A percentile compares a stretch with the other conserved stretches of the same genome.
Conservation (phyloP, 495 filamentous ascomycete genomes). For the Hypoxylon rickii region DNA sequence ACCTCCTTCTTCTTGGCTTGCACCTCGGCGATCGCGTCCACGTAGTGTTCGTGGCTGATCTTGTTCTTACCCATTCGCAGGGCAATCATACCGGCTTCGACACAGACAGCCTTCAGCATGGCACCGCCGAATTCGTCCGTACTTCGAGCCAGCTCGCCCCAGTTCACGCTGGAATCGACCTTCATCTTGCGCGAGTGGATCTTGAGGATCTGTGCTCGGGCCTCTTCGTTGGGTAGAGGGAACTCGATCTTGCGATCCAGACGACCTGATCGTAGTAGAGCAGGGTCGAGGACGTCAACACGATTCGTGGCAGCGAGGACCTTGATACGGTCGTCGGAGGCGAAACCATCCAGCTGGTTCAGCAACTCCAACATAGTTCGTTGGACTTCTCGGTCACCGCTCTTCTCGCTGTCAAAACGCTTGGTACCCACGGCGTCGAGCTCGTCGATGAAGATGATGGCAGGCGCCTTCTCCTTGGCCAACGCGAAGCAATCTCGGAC, state of each 20-base stretch:
- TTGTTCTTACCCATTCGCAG: slow-evolving; percentile 88
- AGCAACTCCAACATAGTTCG: slow-evolving; percentile 98
- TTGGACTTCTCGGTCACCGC: slow-evolving; percentile 96
- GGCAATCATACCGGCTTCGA: slow-evolving; percentile 99
- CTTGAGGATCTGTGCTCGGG: slow-evolving; percentile 92
- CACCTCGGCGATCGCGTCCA: slow-evolving; percentile 97
- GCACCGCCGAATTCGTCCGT: slow-evolving; percentile 99
- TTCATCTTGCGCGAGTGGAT: slow-evolving; percentile 99
- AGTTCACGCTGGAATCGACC: slow-evolving; percentile 91
- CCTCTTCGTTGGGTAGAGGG: slow-evolving; percentile 98
- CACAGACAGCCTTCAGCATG: slow-evolving; percentile 96
- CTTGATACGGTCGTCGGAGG: slow-evolving; percentile 98
- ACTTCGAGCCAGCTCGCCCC: slow-evolving; percentile 90
- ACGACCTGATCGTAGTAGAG: slow-evolving; percentile 89
- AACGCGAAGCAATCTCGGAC: slow-evolving; percentile 97
- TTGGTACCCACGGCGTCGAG: slow-evolving; percentile 97
- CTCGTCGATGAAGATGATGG: slow-evolving; percentile 99
- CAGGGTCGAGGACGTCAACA: slow-evolving; percentile 95
- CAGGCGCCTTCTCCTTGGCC: slow-evolving; percentile 96
- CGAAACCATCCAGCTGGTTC: slow-evolving; percentile 98
- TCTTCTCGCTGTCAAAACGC: slow-evolving; percentile 98
- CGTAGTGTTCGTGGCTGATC: slow-evolving; percentile 97
- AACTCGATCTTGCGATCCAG: slow-evolving; percentile 99
- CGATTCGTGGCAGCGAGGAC: slow-evolving; percentile 98
- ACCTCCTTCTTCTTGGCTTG: slow-evolving; percentile 96